Percentiles rank a stretch among this genome's conserved stretches.
phyloP scores from a whole-genome alignment of 2,329 filamentous ascomycete genomes.

The Botryosphaeria dothidea region DNA sequence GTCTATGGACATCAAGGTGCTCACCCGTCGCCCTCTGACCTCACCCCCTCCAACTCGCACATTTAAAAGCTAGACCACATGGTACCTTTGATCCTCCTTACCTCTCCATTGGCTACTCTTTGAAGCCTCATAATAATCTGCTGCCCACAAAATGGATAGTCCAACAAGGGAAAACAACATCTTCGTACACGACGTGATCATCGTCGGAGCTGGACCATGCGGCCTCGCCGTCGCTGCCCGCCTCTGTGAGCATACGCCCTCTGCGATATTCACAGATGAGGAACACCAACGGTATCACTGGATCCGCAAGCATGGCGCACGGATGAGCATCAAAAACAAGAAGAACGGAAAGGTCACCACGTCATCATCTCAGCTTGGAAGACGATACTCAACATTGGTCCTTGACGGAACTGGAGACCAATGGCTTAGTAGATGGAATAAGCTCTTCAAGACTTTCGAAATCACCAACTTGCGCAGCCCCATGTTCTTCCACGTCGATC shows the following conservation, averaged over 20 bases:
- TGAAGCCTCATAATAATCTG: background rate
- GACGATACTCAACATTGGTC: slow-evolving; percentile 56
- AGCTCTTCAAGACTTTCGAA: slow-evolving; percentile 66
- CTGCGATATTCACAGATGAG: slow-evolving; percentile 79
- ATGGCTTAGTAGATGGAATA: slow-evolving; percentile 74
- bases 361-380: slow-evolving; percentile 27
- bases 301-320: slow-evolving; percentile 66
- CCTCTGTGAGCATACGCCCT: slow-evolving; percentile 70
- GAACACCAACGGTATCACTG: slow-evolving; percentile 81
- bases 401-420: slow-evolving; percentile 63
- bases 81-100: background rate
- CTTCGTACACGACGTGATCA: slow-evolving; percentile 63
- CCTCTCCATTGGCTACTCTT: background rate
- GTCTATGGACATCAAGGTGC: slow-evolving; percentile 4
- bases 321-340: slow-evolving; percentile 59
- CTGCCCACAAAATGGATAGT: background rate
- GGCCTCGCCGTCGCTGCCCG: slow-evolving; percentile 74
- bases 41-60: background rate
- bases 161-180: background rate
- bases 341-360: slow-evolving; percentile 40
- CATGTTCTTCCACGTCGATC: slow-evolving; percentile 83
- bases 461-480: slow-evolving; percentile 75
- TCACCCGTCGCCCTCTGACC: background rate
- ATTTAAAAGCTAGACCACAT: background rate
- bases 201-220: slow-evolving; percentile 73